phyloP scores from a whole-genome alignment of 2,329 filamentous ascomycete genomes.

The Talaromyces sp. region DNA sequence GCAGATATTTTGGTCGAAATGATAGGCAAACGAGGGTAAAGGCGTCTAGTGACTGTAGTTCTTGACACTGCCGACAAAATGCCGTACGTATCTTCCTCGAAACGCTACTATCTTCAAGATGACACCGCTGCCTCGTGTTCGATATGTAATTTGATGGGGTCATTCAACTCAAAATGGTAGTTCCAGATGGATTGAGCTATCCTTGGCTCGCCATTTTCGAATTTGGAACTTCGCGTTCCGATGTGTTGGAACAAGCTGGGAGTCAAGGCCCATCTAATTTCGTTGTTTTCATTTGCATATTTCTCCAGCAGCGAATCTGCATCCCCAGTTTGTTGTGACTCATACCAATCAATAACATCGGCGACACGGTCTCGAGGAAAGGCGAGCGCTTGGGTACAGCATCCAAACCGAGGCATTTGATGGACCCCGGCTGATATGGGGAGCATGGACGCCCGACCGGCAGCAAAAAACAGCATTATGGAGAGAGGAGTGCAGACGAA shows the following conservation, averaged over 20 bases:
- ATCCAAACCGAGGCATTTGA: slow-evolving; percentile 38
- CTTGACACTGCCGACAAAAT: neutral
- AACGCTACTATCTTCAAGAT: neutral
- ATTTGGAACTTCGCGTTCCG: slow-evolving; percentile 36
- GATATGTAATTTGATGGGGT: neutral
- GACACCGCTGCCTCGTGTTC: neutral
- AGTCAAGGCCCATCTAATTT: slow-evolving; percentile 39
- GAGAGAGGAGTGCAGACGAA: slow-evolving; percentile 24
- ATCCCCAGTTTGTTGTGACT: slow-evolving; percentile 29
- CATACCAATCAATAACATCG: slow-evolving; percentile 27
- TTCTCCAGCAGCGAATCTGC: slow-evolving; percentile 39
- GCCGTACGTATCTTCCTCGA: neutral
- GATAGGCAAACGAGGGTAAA: neutral
- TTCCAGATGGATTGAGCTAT: slow-evolving; percentile 15
- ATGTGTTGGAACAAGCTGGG: slow-evolving; percentile 44
- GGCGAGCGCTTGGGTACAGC: slow-evolving; percentile 42
- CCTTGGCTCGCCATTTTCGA: neutral
- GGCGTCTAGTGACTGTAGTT: neutral
- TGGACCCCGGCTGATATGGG: slow-evolving; percentile 33
- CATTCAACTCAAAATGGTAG: slow-evolving; percentile 18
- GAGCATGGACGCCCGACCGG: slow-evolving; percentile 36
- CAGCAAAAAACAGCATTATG: slow-evolving; percentile 36
- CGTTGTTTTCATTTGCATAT: slow-evolving; percentile 33
- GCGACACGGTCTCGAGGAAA: slow-evolving; percentile 31
- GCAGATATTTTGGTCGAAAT: neutral